Percentiles rank a stretch among this genome's conserved stretches.
These are phyloP conservation scores for Mycosarcoma mackinlayi DNA, from an alignment of 1,284 basidiomycete genomes.

Conservation along the genomic window DNA sequence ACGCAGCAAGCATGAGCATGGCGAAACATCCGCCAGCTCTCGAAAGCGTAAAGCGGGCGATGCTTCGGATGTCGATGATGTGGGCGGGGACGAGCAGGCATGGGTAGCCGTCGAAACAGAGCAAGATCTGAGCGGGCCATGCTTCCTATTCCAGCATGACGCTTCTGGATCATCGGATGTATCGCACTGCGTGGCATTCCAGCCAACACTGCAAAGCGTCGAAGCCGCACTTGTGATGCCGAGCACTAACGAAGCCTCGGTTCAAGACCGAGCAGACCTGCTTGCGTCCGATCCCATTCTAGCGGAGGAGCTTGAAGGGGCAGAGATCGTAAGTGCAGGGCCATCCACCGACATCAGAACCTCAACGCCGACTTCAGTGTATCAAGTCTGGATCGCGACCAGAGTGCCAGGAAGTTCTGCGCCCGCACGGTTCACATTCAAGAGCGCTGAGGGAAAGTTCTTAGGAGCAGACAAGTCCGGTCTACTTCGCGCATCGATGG, in stretches of 20 bases:
- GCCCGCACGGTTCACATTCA: constrained; percentile 50
- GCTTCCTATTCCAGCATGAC: constrained; percentile 35
- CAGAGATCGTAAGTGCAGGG: constrained; percentile 25
- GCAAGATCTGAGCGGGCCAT: constrained; percentile 44
- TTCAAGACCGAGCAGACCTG: constrained; percentile 14
- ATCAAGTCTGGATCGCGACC: constrained; percentile 63
- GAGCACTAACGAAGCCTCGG: constrained; percentile 4
- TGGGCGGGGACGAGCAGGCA: constrained; percentile 56
- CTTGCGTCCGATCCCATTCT: constrained; percentile 30
- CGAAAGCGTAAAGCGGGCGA: constrained; percentile 21
- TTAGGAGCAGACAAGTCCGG: constrained; percentile 53
- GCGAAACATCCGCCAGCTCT: constrained; percentile 20
- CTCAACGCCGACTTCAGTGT: constrained; percentile 42
- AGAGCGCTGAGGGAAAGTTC: constrained; percentile 58
- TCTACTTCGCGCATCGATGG: constrained; percentile 37
- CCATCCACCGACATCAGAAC: constrained; percentile 5
- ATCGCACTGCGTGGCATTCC: constrained; percentile 28
- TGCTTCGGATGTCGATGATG: constrained; percentile 50
- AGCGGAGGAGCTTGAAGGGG: constrained; percentile 37
- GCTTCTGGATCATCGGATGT: background rate
- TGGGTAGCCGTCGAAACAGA: constrained; percentile 47
- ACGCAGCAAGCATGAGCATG: constrained; percentile 14
- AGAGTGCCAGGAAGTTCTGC: constrained; percentile 32
- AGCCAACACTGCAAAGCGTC: constrained; percentile 40
- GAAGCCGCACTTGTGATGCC: constrained; percentile 24